These are phyloP conservation scores for Exophiala viscosa DNA, from an alignment of 2,329 filamentous ascomycete species.

Conservation along the genomic window DNA sequence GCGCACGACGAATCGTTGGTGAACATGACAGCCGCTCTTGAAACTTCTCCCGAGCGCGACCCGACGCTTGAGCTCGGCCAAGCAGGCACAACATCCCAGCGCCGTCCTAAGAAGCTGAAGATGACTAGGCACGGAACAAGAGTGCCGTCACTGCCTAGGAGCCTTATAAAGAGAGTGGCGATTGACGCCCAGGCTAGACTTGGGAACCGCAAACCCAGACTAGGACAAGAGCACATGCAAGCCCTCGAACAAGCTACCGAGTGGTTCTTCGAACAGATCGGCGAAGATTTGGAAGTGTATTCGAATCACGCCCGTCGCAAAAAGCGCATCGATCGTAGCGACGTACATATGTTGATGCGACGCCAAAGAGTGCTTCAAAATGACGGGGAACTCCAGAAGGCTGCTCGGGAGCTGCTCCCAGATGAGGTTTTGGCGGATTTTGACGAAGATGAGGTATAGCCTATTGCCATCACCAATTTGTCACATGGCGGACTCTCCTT, in stretches of 20 bases:
- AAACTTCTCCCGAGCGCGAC: background rate
- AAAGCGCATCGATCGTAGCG: constrained; percentile 73
- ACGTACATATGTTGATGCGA: constrained; percentile 76
- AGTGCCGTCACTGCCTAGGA: constrained; percentile 69
- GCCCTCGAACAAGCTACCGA: constrained; percentile 77
- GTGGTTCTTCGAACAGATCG: constrained; percentile 87
- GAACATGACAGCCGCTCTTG: background rate
- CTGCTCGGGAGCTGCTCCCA: constrained; percentile 79
- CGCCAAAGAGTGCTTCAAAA: constrained; percentile 40
- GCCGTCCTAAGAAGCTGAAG: constrained; percentile 35
- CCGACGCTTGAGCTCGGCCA: constrained; percentile 26
- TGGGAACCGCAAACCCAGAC: constrained; percentile 65
- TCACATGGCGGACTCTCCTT: constrained; percentile 71
- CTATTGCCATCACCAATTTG: constrained; percentile 59
- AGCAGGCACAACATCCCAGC: constrained; percentile 13
- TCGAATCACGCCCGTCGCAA: constrained; percentile 77
- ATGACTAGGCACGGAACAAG: constrained; percentile 68
- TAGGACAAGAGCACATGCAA: constrained; percentile 69
- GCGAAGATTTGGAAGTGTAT: constrained; percentile 75
- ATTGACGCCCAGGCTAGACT: constrained; percentile 43
- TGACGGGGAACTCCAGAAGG: constrained; percentile 29
- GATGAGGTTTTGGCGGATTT: constrained; percentile 79
- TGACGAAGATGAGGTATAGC: constrained; percentile 49
- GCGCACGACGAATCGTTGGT: background rate
- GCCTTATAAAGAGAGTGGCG: constrained; percentile 64